A percentile compares a stretch with the other conserved stretches of the same genome.
Evolutionary conservation across 352 stramenopile species (phyloP).

Genomic region (Peronospora belbahrii): DNA sequence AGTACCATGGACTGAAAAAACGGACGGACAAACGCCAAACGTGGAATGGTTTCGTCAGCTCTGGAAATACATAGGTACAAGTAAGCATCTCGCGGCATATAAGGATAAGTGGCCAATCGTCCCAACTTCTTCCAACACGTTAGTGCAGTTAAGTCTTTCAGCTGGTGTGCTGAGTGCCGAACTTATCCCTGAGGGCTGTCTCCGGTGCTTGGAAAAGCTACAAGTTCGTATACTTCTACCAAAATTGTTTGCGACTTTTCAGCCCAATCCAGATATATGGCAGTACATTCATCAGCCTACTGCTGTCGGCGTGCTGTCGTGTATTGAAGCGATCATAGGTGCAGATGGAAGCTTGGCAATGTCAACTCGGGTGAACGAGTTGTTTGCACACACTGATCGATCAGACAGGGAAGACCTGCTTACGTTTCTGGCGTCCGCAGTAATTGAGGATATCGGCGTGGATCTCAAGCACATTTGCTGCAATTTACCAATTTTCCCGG

Average conservation of each 20-base stretch:
- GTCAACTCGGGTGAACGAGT: constrained; percentile 2
- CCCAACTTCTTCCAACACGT: constrained; percentile 36
- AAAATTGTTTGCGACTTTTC: constrained; percentile 44
- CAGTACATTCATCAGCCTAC: constrained; percentile 68
- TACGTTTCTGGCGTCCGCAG: constrained; percentile 37
- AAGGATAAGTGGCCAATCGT: constrained; percentile 67
- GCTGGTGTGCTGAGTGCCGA: constrained; percentile 48
- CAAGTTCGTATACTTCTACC: constrained; percentile 46
- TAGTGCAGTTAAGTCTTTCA: constrained; percentile 33
- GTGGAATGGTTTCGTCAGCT: constrained; percentile 56
- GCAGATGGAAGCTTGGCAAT: not conserved
- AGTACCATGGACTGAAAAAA: constrained; percentile 18
- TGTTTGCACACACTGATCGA: constrained; percentile 14
- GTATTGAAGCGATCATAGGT: constrained; percentile 23
- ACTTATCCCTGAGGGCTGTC: constrained; percentile 36
- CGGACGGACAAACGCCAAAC: constrained; percentile 9
- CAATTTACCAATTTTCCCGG: constrained; percentile 48
- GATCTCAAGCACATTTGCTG: constrained; percentile 28
- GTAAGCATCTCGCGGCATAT: constrained; percentile 31
- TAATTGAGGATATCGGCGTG: constrained; percentile 27
- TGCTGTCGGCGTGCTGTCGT: constrained; percentile 41
- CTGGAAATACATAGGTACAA: constrained; percentile 53
- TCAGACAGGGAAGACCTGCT: constrained; percentile 35
- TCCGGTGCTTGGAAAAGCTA: constrained; percentile 39
- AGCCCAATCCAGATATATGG: constrained; percentile 55